Evolutionary conservation across 2,329 filamentous ascomycete genomes (phyloP).

Genomic region (Chaetomium sp.): DNA sequence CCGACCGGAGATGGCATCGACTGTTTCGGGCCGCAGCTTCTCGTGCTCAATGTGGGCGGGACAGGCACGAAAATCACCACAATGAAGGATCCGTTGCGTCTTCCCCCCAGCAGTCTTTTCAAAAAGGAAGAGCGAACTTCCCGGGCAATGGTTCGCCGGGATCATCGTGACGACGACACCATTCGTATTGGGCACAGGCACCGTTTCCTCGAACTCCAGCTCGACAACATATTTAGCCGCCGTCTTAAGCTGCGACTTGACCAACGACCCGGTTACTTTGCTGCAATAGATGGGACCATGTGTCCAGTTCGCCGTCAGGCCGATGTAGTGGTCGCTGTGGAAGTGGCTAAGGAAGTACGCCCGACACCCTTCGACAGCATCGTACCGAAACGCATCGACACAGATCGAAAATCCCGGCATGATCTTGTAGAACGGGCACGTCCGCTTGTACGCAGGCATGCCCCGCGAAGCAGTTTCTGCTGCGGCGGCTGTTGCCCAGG

Average conservation of each 20-base stretch:
- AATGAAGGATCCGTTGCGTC: conserved; percentile 79
- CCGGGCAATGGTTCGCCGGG: conserved; percentile 91
- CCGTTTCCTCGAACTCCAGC: conserved; percentile 74
- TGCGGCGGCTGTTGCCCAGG: conserved; percentile 82
- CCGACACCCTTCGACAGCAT: conserved; percentile 82
- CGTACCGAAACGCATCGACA: conserved; percentile 94
- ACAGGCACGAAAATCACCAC: conserved; percentile 91
- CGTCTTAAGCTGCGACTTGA: conserved; percentile 78
- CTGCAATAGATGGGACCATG: conserved; percentile 98
- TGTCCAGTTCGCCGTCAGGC: conserved; percentile 77
- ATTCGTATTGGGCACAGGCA: conserved; percentile 73
- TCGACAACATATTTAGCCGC: conserved; percentile 79
- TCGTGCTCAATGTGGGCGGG: conserved; percentile 77
- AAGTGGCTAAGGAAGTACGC: conserved; percentile 98
- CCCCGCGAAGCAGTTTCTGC: conserved; percentile 71
- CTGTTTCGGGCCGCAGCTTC: conserved; percentile 66
- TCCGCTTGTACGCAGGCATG: conserved; percentile 79
- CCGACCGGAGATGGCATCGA: conserved; percentile 65
- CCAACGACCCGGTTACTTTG: conserved; percentile 81
- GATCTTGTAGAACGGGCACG: conserved; percentile 98
- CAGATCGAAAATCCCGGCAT: conserved; percentile 88
- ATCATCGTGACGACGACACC: conserved; percentile 91
- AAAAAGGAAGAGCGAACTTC: conserved; percentile 88
- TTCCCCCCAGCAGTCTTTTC: conserved; percentile 65
- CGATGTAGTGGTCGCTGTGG: conserved; percentile 95